Conservation (phyloP, 305 asterid genomes). For the Fraxinus nigra region DNA sequence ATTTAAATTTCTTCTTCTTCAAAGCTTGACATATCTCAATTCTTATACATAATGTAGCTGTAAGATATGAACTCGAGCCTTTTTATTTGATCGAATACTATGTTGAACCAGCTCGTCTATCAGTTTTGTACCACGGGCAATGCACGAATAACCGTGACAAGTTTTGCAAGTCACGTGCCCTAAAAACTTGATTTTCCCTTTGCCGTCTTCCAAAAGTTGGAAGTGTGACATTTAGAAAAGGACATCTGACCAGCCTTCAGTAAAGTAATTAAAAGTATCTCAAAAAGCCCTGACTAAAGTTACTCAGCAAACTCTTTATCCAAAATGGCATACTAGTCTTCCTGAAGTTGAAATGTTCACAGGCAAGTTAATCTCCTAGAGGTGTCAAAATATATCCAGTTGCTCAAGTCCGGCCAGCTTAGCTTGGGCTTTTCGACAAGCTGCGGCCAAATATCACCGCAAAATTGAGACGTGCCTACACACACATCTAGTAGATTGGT, state of each 20-base stretch:
- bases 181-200: background rate
- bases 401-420: background rate
- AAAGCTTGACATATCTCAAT: background rate
- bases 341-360: constrained; percentile 22
- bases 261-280: constrained; percentile 28
- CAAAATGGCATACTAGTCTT: constrained; percentile 19
- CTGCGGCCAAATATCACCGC: background rate
- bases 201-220: background rate
- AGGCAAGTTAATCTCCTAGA: constrained; percentile 7
- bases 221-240: background rate
- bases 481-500: background rate
- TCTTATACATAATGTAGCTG: background rate
- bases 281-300: constrained; percentile 23
- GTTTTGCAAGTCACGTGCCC: constrained; percentile 1
- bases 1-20: background rate
- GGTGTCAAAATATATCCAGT: background rate
- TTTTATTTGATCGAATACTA: background rate
- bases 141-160: constrained; percentile 3
- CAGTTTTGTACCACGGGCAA: background rate
- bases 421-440: background rate
- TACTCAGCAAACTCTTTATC: constrained; percentile 23
- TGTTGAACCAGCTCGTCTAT: background rate
- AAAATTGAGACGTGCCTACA: background rate
- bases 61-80: background rate
- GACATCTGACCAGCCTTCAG: constrained; percentile 8